Base-by-base conservation (phyloP, 2,329 filamentous ascomycete species). In the Cytospora chrysosperma region DNA sequence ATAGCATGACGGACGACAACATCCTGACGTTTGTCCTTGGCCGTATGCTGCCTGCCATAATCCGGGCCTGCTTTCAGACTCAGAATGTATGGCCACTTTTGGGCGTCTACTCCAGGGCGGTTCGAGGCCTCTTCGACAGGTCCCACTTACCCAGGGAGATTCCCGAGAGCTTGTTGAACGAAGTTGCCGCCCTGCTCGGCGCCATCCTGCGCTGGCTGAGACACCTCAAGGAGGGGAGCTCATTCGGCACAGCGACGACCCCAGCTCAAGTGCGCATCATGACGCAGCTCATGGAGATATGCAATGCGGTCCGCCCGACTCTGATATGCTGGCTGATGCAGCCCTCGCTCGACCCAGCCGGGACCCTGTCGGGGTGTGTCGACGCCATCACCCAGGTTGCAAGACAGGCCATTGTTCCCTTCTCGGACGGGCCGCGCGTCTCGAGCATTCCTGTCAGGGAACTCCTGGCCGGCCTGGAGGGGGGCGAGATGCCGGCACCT, bases 41-140 rank as follows among this genome's bases (percentile, higher is more conserved):
- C 30, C 80, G 77, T 56, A 85, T 87, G 81, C 67, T 87, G 3
- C 84, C 85, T 0, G 80, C 82, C n/a, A 75, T 83, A 5, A 71
- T 85, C 15, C 74, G 70, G 52, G 77, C 79, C 1, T 74, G 75
- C 0, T 68, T 74, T 13, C 67, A 70, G 9, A 72, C 71, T 13
- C 69, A 69, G 3, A 71, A 76, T 15, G 77, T 77, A 0, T 85
- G 79, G 72, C 74, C 81, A 17, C 69, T 87, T 54, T 67, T 86
- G 8, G 78, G 84, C 51, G 76, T 83, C 21, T 86, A 85, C 67
- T 71, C 75, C 26, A 74, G 75, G 30, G 82, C 81, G 2, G 63
- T 85, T 10, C 70, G 73, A 30, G 67, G 70, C 15, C 68, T 77
- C 4, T 70, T 83, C 21, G 70, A 69, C 6, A 69, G 70, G 19